These are phyloP conservation scores for Trichoderma atroviride DNA, from an alignment of 2,329 filamentous ascomycete genomes.

Conservation along the genomic window DNA sequence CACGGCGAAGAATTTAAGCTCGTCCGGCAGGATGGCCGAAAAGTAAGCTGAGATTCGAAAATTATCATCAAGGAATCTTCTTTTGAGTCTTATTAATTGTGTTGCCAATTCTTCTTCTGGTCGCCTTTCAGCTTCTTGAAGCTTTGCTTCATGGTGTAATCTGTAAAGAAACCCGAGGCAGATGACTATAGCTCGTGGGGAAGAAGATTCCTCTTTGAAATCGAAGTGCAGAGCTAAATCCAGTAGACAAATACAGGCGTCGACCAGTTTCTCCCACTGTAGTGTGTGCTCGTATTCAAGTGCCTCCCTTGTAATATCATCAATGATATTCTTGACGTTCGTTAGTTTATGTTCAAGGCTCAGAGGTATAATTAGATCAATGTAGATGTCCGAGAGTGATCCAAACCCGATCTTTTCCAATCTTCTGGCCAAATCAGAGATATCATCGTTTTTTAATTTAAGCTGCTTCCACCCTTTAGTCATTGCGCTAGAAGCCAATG, in stretches of 20 bases:
- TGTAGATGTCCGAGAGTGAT: not conserved
- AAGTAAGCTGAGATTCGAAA: not conserved
- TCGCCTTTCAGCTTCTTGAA: not conserved
- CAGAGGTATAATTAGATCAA: constrained; percentile 8
- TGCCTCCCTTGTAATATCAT: not conserved
- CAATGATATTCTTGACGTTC: not conserved
- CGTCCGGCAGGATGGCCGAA: too few species aligned
- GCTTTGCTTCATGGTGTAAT: not conserved
- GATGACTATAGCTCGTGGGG: not conserved
- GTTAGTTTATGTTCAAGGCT: not conserved
- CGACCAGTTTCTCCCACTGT: not conserved
- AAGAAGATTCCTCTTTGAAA: not conserved
- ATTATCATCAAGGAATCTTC: not conserved
- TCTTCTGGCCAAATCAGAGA: not conserved
- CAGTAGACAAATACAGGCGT: not conserved
- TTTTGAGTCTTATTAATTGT: not conserved
- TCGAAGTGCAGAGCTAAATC: not conserved
- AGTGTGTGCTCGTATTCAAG: not conserved
- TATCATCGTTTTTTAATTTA: not conserved
- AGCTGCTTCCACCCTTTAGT: not conserved
- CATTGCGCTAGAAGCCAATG: not conserved
- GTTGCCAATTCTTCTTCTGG: not conserved
- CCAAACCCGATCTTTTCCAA: constrained; percentile 5
- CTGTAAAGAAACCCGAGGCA: not conserved
- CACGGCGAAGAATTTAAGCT: not conserved